phyloP scores from a whole-genome alignment of 1,284 basidiomycete species.

The Cryptococcus jaspeensis region DNA sequence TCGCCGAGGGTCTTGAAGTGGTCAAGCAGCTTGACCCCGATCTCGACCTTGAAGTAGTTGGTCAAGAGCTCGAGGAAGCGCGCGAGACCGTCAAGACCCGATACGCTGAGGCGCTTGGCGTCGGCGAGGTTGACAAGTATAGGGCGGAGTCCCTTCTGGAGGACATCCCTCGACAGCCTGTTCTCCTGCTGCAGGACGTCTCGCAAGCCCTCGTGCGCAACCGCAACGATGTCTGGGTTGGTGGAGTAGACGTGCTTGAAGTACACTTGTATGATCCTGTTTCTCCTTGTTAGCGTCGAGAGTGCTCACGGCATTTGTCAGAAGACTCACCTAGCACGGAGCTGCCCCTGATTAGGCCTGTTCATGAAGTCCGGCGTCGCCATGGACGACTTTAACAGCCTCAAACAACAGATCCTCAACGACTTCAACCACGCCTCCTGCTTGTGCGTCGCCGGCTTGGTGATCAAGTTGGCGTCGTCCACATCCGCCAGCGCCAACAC shows the following conservation, averaged over 20 bases:
- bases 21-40: constrained; percentile 94
- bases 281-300: constrained; percentile 7
- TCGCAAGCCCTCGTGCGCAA: constrained; percentile 89
- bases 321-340: constrained; percentile 70
- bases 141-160: constrained; percentile 92
- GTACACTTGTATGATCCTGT: constrained; percentile 88
- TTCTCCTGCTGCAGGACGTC: constrained; percentile 87
- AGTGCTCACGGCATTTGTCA: background rate
- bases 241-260: constrained; percentile 98
- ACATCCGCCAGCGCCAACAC: constrained; percentile 94
- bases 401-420: constrained; percentile 93
- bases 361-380: constrained; percentile 88
- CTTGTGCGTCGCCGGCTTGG: constrained; percentile 72
- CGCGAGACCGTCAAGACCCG: constrained; percentile 91
- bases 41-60: constrained; percentile 99
- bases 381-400: constrained; percentile 90
- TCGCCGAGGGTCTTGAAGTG: constrained; percentile 86
- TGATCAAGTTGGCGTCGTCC: constrained; percentile 80
- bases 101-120: constrained; percentile 89
- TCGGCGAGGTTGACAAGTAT: constrained; percentile 98
- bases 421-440: constrained; percentile 80
- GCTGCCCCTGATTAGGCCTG: constrained; percentile 64
- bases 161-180: constrained; percentile 89
- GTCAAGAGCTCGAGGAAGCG: constrained; percentile 92
- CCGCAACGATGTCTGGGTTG: constrained; percentile 90